Base-by-base conservation (phyloP, 495 filamentous ascomycete genomes). In the Penicillium antarcticum region DNA sequence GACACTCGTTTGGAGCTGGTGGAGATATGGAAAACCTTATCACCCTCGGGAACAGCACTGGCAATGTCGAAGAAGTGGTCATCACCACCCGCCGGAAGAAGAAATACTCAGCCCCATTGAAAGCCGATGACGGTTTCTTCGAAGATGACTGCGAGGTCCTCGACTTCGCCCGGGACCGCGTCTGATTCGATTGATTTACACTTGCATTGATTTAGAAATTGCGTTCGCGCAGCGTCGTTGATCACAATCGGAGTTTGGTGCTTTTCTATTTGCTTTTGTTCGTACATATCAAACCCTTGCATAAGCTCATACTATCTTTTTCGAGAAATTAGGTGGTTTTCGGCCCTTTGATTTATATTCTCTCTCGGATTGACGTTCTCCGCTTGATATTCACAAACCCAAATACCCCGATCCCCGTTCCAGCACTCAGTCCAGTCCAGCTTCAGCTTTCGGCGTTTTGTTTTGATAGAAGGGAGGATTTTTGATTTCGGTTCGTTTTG, bases 81-180 rank as follows among this genome's bases (percentile, higher is more conserved):
- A 82, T 91, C 18, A 92, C 88, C 9, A 92, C 88, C 2, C 74
- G 89, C 36, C 73, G 87, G 71, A 70, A 87, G 80, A 71, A 85
- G 77, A 61, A 60, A 69, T 64, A 63, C 63, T 56, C 60, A 11
- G 51, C 60, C 42, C 55, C 62, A 46, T 69, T 53, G 52, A 79
- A 77, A 19, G 80, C 83, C 13, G 87, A 85, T 29, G 87, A 92
- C 33, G 91, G 89, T 3, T 94, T 96, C 67, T 96, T 96, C 59
- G 91, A 96, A 66, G 90, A 96, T 62, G 91, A 94, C 64, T 92
- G 88, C 61, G 91, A 95, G 61, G 87, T 96, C 49, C 75, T 96
- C 57, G 91, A 96, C 72, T 95, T 91, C 80, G 89, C 89, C 11
- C 84, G 87, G 58, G 88, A 95, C 63, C 76, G 89, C 59, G 89